phyloP scores from a whole-genome alignment of 2,329 filamentous ascomycete genomes.

The Albophoma yamanashiensis region DNA sequence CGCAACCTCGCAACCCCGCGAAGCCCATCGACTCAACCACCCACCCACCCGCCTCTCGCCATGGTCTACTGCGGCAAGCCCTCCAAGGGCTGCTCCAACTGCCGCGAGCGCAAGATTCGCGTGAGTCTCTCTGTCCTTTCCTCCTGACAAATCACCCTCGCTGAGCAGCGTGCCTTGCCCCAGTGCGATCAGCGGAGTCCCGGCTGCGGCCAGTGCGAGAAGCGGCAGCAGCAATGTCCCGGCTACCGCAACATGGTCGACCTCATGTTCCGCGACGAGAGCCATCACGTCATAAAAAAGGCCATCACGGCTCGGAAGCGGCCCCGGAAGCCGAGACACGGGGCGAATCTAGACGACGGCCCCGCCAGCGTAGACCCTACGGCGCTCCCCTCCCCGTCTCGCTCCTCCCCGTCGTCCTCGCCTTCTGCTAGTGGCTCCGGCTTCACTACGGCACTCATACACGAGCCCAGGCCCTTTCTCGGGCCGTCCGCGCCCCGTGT shows the following conservation, averaged over 20 bases:
- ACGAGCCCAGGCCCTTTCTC: conserved; percentile 1
- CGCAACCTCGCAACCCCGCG: too few species aligned
- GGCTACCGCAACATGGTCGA: conserved; percentile 45
- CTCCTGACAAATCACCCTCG: conserved; percentile 3
- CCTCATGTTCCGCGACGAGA: conserved; percentile 48
- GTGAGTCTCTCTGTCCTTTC: conserved; percentile 27
- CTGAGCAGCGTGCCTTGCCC: background rate
- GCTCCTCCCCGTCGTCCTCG: conserved; percentile 1
- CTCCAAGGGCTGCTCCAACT: conserved; percentile 44
- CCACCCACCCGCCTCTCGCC: background rate
- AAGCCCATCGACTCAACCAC: background rate
- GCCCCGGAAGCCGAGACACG: conserved; percentile 11
- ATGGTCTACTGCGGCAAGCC: conserved; percentile 51
- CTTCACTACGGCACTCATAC: background rate
- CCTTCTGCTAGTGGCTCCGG: background rate
- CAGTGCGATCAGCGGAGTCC: conserved; percentile 43
- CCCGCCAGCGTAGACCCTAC: background rate
- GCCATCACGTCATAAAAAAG: conserved; percentile 42
- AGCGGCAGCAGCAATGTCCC: conserved; percentile 39
- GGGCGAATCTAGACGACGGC: background rate
- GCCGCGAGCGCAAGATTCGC: conserved; percentile 44
- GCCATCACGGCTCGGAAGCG: conserved; percentile 23
- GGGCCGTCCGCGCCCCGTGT: background rate
- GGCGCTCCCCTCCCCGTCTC: background rate
- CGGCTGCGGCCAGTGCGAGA: conserved; percentile 43